phyloP scores from a whole-genome alignment of 108 stramenopile species.

The Pseudonitzschia delicatissima region DNA sequence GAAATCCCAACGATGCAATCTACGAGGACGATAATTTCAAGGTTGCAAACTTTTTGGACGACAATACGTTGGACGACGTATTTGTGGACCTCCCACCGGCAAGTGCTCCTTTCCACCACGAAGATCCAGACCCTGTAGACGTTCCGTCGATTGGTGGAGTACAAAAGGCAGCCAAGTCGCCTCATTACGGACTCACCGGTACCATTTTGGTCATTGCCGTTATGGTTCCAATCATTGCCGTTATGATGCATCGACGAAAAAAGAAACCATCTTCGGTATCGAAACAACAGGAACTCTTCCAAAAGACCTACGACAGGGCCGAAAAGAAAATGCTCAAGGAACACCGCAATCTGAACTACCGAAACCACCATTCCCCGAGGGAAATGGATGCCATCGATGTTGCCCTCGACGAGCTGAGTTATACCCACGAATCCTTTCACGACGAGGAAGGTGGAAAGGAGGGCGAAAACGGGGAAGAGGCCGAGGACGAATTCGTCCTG shows the following conservation, averaged over 20 bases:
- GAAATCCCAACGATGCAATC: background rate
- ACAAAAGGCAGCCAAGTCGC: background rate
- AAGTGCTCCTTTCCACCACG: slow-evolving; percentile 1
- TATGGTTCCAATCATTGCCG: background rate
- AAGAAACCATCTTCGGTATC: background rate
- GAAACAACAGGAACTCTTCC: slow-evolving; percentile 4
- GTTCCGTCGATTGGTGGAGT: background rate
- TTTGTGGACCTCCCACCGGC: no score
- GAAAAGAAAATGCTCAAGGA: background rate
- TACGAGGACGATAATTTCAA: background rate
- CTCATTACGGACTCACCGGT: background rate
- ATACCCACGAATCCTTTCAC: background rate
- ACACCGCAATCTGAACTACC: slow-evolving; percentile 8
- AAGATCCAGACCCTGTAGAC: slow-evolving; percentile 1
- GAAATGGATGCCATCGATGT: background rate
- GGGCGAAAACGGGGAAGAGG: background rate
- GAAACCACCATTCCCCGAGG: background rate
- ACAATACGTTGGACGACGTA: no score
- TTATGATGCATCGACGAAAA: background rate
- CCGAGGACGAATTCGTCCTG: slow-evolving; percentile 3
- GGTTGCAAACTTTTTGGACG: background rate
- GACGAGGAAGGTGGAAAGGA: slow-evolving; percentile 9
- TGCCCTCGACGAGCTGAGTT: background rate
- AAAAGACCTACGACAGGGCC: slow-evolving; percentile 2
- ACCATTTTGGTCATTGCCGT: background rate